Evolutionary conservation across 139 green algal species (phyloP).

Genomic region (Ettlia oleoabundans): DNA sequence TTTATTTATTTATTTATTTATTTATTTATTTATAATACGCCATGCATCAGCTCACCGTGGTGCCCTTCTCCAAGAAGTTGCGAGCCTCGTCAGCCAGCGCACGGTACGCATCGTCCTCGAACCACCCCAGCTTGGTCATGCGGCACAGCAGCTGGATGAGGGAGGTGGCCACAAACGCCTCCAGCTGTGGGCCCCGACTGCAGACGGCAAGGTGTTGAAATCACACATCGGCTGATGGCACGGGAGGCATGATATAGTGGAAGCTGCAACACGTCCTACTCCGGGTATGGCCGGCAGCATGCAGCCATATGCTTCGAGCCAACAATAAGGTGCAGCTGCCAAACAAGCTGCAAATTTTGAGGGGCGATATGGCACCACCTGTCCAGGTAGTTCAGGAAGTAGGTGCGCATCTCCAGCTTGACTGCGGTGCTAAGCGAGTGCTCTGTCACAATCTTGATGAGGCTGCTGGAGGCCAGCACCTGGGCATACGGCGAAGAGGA

Average conservation of each 20-base stretch:
- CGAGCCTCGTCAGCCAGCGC: slow-evolving; percentile 90
- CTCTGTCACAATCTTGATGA: slow-evolving; percentile 95
- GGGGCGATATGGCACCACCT: too few species aligned
- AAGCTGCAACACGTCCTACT: too few species aligned
- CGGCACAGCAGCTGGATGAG: slow-evolving; percentile 91
- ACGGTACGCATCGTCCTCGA: slow-evolving; percentile 83
- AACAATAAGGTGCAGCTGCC: too few species aligned
- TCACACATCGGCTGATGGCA: too few species aligned
- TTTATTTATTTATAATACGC: too few species aligned
- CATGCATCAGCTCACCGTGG: slow-evolving; percentile 14
- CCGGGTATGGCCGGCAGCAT: too few species aligned
- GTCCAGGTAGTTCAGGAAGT: slow-evolving; percentile 89
- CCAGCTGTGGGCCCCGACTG: slow-evolving; percentile 43
- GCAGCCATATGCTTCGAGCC: too few species aligned
- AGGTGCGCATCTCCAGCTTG: slow-evolving; percentile 84
- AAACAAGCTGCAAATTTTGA: too few species aligned
- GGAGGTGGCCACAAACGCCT: slow-evolving; percentile 84
- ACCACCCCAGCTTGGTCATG: slow-evolving; percentile 96
- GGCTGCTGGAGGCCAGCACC: slow-evolving; percentile 84
- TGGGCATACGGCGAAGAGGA: slow-evolving; percentile 93
- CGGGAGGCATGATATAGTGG: too few species aligned
- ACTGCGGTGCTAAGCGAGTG: slow-evolving; percentile 65
- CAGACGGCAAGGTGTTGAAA: too few species aligned
- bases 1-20: too few species aligned
- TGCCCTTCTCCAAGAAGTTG: slow-evolving; percentile 64